Base-by-base conservation (phyloP, 352 stramenopile species). In the Pythium brassicae region DNA sequence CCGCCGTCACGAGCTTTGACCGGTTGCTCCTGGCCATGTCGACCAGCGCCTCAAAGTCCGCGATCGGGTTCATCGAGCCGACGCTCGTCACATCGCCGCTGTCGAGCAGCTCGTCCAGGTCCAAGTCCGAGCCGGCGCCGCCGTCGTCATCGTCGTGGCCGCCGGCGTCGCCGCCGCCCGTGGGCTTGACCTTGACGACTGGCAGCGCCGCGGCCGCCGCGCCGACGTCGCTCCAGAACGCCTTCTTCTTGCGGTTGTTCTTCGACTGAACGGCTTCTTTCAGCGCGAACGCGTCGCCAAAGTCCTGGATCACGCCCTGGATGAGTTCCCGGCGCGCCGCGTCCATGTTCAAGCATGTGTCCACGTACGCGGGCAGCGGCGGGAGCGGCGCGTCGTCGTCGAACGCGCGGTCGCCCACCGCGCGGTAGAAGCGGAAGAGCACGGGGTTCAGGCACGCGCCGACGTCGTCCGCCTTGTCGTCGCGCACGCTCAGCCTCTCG, bases 41-140 rank as follows among this genome's bases (percentile, higher is more conserved):
- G 3, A 92, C 48, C 11, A 94, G 70, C 19, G 70, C 63, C 45
- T 94, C 83, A 64, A 94, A 94, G 53, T 94, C 83, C 2, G 81
- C 77, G 35, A 94, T 81, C 15, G 83, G 83, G 51, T 92, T 94
- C 81, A 94, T 89, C 1, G 81, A 89, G 0, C 83, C 83, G n/a
- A 94, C 77, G 29, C 40, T 70, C 37, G 77, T 86, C 17, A 92
- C 78, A 26, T 80, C 71, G 37, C 72, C 72, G 14, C 74, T 69
- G 49, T 87, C 83, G 52, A 93, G 55, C 9, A 93, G 61, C 34
- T 89, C 83, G 50, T 93, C 83, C 59, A 89, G 61, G 50, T 93
- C 78, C 23, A 93, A 50, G 42, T 93, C 80, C 12, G 76, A 89
- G 5, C 70, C 76, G n/a, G 43, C 67, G 40, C 69, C 74, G 22